A percentile compares a stretch with the other conserved stretches of the same genome.
phyloP scores from a whole-genome alignment of 768 basidiomycete genomes.

The Boletus patriciae region DNA sequence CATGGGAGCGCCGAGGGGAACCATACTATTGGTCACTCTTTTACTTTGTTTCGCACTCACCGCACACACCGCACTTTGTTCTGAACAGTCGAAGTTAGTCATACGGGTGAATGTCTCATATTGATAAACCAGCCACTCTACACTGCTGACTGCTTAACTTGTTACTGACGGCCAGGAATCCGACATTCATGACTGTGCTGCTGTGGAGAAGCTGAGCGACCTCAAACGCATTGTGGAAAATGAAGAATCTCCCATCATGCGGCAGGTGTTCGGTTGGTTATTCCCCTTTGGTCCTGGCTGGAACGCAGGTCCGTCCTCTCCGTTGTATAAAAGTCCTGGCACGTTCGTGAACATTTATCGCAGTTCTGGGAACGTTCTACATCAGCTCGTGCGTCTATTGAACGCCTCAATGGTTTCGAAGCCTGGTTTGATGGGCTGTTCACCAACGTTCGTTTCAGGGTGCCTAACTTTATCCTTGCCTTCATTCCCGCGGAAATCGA shows the following conservation, averaged over 20 bases:
- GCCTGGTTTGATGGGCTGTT: slow-evolving; percentile 20
- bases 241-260: slow-evolving; percentile 71
- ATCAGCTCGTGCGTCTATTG: slow-evolving; percentile 81
- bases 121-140: neutral
- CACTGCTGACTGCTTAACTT: slow-evolving; percentile 13
- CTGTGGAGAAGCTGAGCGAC: slow-evolving; percentile 48
- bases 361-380: slow-evolving; percentile 89
- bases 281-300: slow-evolving; percentile 91
- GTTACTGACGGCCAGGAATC: slow-evolving; percentile 36
- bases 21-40: slow-evolving; percentile 44
- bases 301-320: slow-evolving; percentile 59
- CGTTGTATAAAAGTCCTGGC: slow-evolving; percentile 6
- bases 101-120: slow-evolving; percentile 31
- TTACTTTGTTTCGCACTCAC: slow-evolving; percentile 35
- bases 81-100: slow-evolving; percentile 26
- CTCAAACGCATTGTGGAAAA: slow-evolving; percentile 64
- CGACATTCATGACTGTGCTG: slow-evolving; percentile 43
- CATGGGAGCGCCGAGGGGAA: slow-evolving; percentile 21
- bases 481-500: slow-evolving; percentile 91
- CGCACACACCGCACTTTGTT: slow-evolving; percentile 19
- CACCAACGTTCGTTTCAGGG: slow-evolving; percentile 45
- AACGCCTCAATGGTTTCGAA: slow-evolving; percentile 12
- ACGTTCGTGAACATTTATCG: slow-evolving; percentile 22
- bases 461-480: slow-evolving; percentile 92
- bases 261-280: slow-evolving; percentile 72